Percentiles rank a stretch among this genome's conserved stretches.
These are phyloP conservation scores for Trichoderma parareesei DNA, from an alignment of 495 filamentous ascomycete genomes.

Conservation along the genomic window DNA sequence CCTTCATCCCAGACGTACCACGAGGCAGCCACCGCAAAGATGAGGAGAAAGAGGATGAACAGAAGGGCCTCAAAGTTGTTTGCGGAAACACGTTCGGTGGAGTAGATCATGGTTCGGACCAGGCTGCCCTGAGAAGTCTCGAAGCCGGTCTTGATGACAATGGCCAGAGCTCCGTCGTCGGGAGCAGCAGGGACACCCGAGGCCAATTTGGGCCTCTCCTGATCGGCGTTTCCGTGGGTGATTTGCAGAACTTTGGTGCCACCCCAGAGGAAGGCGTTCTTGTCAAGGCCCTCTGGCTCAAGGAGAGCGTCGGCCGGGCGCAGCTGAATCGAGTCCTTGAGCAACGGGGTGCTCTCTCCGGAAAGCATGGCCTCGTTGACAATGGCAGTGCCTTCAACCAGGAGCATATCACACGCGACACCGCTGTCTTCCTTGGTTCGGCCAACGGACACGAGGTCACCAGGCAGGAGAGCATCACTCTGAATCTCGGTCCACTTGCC, in stretches of 20 bases:
- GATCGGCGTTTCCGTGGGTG: conserved; percentile 73
- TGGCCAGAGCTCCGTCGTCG: conserved; percentile 87
- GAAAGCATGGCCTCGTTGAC: conserved; percentile 99
- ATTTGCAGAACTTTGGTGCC: conserved; percentile 97
- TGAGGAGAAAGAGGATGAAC: conserved; percentile 92
- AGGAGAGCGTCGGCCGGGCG: conserved; percentile 76
- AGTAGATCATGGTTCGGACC: conserved; percentile 99
- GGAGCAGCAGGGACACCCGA: conserved; percentile 68
- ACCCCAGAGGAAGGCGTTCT: conserved; percentile 91
- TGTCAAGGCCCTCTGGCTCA: conserved; percentile 87
- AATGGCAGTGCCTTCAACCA: conserved; percentile 92
- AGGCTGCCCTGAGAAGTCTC: conserved; percentile 97
- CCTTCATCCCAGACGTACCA: conserved; percentile 99
- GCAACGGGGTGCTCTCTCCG: conserved; percentile 89
- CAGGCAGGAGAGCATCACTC: conserved; percentile 90
- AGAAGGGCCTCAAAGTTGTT: conserved; percentile 91
- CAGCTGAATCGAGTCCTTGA: conserved; percentile 94
- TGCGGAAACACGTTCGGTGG: conserved; percentile 94
- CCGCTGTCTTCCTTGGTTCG: conserved; percentile 96
- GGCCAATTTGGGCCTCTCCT: conserved; percentile 53
- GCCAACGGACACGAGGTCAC: conserved; percentile 91
- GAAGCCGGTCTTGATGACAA: conserved; percentile 95
- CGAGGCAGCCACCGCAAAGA: conserved; percentile 96
- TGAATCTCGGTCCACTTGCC: conserved; percentile 82
- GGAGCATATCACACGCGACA: conserved; percentile 92